Percentiles rank a stretch among this genome's conserved stretches.
phyloP scores from a whole-genome alignment of 139 green algal genomes.

The Gonium pectorale region DNA sequence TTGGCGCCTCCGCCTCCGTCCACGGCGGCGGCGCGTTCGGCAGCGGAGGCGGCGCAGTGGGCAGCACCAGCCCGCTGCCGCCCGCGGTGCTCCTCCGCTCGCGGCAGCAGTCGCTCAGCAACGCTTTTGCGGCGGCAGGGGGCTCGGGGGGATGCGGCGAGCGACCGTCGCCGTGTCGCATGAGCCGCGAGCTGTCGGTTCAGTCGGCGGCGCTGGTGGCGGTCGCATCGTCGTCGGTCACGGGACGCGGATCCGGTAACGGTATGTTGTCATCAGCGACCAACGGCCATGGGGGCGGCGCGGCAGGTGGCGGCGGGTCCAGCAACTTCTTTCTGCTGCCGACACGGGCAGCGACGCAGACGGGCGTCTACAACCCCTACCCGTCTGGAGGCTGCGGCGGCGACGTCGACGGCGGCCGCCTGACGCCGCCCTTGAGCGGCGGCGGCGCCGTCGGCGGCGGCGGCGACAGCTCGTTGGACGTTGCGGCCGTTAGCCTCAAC shows the following conservation, averaged over 20 bases:
- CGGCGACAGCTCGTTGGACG: neutral
- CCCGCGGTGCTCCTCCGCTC: neutral
- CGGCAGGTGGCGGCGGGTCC: too few relatives aligned
- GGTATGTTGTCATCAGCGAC: neutral
- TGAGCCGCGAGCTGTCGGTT: neutral
- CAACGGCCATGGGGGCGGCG: neutral
- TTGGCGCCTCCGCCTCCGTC: neutral
- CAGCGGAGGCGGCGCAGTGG: neutral
- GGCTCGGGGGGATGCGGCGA: too few relatives aligned
- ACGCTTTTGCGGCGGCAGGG: neutral
- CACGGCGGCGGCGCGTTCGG: neutral
- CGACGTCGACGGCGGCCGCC: neutral
- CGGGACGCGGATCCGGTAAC: neutral
- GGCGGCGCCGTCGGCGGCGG: conserved; percentile 2
- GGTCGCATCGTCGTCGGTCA: neutral
- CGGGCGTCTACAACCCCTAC: neutral
- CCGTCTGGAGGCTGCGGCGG: neutral
- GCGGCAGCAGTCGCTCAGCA: neutral
- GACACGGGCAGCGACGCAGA: neutral
- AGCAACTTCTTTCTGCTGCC: conserved; percentile 5
- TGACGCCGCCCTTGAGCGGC: neutral
- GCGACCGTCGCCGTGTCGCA: too few relatives aligned
- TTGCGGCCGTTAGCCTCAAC: neutral
- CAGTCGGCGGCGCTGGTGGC: neutral
- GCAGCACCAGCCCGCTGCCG: neutral